Evolutionary conservation across 2,329 filamentous ascomycete genomes (phyloP), one percentile per base, ranked within the genome.

Genomic region (Helotiales sp.): DNA sequence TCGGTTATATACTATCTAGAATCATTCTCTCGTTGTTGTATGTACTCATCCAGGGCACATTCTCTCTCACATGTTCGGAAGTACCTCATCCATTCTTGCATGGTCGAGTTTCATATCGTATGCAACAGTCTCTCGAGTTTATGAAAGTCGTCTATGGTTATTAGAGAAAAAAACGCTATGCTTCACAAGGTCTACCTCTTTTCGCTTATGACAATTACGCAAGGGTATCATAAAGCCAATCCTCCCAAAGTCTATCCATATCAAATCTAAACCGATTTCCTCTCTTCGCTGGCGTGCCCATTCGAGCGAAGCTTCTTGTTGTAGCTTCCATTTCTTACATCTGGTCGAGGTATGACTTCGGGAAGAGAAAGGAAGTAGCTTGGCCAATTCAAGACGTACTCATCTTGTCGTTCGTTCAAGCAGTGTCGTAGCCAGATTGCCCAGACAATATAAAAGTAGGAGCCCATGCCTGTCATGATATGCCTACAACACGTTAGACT

Each of bases 401-500:
- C 83, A 33, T 88, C 84, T 66, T 87, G 85, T 58, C 78, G 78
- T 1, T 82, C 79, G 66, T 90, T 89, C 55, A 90, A 71, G 65
- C 86, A 88, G 67, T 89, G 86, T 49, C 87, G 79, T 12, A 91
- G 75, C 82, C 86, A 89, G 38, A 89, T 83, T 13, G 85, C 87
- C 87, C 88, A 91, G 13, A 83, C 76, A 63, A 90, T 85, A 69
- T 89, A 89, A 64, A 83, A 83, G 69, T 90, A 90, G 13, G 86
- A 86, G 19, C 87, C 87, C 25, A 81, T 76, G 7, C 87, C 87
- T 1, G 87, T 90, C 81, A 89, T 85, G n/a, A 90, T 66, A 74
- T 90, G 87, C 84, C 83, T 71, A 51, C 17, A 63, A 19, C 19
- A 22, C 12, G 6, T 48, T 31, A 48, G 46, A n/a, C n/a, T 31